These are phyloP conservation scores for Leccinum fuscescens DNA, from an alignment of 1,284 basidiomycete species.

Conservation along the genomic window DNA sequence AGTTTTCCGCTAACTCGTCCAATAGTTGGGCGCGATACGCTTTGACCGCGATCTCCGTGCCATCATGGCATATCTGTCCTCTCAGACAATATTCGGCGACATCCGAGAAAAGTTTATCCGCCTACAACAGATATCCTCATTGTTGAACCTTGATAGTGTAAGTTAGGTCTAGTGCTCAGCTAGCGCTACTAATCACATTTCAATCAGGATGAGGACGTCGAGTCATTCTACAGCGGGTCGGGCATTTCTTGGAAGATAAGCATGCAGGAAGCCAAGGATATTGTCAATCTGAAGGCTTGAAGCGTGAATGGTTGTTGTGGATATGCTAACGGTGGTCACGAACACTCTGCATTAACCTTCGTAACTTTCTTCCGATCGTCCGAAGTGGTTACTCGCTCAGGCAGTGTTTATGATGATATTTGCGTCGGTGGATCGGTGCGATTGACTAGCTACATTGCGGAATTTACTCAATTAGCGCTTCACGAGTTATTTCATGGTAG, in stretches of 20 bases:
- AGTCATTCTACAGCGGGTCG: constrained; percentile 89
- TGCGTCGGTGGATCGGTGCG: not conserved
- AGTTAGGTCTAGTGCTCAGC: constrained; percentile 28
- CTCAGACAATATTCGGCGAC: constrained; percentile 85
- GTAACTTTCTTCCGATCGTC: not conserved
- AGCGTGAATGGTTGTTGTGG: not conserved
- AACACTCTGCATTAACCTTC: not conserved
- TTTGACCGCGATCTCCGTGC: constrained; percentile 93
- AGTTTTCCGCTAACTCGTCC: constrained; percentile 11
- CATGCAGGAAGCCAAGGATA: constrained; percentile 72
- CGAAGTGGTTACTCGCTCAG: not conserved
- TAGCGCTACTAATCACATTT: constrained; percentile 7
- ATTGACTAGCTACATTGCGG: not conserved
- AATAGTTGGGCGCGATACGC: constrained; percentile 90
- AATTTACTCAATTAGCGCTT: not conserved
- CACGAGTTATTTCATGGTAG: not conserved
- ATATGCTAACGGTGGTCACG: not conserved
- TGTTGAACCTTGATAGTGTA: constrained; percentile 88
- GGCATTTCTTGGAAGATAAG: constrained; percentile 89
- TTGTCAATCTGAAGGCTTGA: constrained; percentile 63
- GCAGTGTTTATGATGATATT: too few relatives aligned
- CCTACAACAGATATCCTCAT: constrained; percentile 89
- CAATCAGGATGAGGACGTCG: constrained; percentile 81
- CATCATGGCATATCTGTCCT: constrained; percentile 78
- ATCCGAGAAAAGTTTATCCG: constrained; percentile 89